phyloP scores from a whole-genome alignment of 768 basidiomycete species.

The Leucogyrophana mollusca region DNA sequence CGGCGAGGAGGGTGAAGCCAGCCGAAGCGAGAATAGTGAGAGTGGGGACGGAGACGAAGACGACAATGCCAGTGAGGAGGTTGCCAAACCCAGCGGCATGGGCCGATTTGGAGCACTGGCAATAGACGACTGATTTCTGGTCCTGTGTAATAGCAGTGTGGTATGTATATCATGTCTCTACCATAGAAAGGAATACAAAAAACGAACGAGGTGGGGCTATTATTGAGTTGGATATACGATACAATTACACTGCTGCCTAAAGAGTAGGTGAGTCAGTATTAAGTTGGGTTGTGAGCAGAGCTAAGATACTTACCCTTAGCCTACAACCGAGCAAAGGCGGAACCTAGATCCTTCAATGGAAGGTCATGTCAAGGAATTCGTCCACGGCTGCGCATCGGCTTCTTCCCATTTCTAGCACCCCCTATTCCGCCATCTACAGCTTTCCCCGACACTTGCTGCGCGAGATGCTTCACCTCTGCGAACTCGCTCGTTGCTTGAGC shows the following conservation, averaged over 20 bases:
- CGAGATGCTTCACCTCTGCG: conserved; percentile 67
- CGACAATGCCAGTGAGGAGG: conserved; percentile 2
- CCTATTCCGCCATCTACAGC: conserved; percentile 31
- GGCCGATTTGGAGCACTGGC: conserved; percentile 31
- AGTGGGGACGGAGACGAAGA: conserved; percentile 21
- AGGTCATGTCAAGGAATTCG: too few species aligned
- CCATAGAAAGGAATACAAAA: too few species aligned
- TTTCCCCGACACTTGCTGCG: conserved; percentile 49
- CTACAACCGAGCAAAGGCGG: too few species aligned
- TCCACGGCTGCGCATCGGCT: neutral
- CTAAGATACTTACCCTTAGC: too few species aligned
- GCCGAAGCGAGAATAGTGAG: conserved; percentile 22
- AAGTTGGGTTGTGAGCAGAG: too few species aligned
- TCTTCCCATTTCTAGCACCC: conserved; percentile 24
- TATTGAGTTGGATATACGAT: too few species aligned
- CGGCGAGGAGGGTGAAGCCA: conserved; percentile 9
- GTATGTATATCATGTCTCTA: too few species aligned
- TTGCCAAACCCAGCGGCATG: conserved; percentile 1
- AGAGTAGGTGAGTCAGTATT: too few species aligned
- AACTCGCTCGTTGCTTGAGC: conserved; percentile 78
- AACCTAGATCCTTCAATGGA: too few species aligned
- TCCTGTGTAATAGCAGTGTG: too few species aligned
- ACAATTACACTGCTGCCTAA: too few species aligned
- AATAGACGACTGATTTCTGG: conserved; percentile 17
- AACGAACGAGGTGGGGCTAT: too few species aligned